phyloP scores from a whole-genome alignment of 2,329 filamentous ascomycete genomes.

The Waltergamsia citrina region DNA sequence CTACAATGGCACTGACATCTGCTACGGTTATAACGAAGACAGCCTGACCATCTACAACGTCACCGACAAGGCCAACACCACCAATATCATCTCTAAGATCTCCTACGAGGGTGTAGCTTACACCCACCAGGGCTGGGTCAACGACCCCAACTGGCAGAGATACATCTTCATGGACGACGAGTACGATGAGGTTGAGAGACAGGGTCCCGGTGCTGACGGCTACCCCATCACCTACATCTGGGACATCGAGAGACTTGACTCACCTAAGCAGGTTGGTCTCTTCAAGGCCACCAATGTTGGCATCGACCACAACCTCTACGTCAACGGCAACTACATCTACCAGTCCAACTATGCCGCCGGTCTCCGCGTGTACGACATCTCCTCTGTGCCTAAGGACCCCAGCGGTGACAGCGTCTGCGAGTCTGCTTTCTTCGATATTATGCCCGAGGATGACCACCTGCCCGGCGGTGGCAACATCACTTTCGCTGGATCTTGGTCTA shows the following conservation, averaged over 20 bases:
- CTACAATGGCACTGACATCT: slow-evolving; percentile 36
- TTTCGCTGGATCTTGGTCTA: slow-evolving; percentile 34
- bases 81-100: slow-evolving; percentile 1
- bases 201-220: slow-evolving; percentile 23
- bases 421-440: slow-evolving; percentile 34
- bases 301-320: slow-evolving; percentile 38
- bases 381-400: slow-evolving; percentile 20
- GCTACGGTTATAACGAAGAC: slow-evolving; percentile 43
- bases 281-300: slow-evolving; percentile 26
- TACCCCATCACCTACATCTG: slow-evolving; percentile 36
- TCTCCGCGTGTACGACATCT: slow-evolving; percentile 25
- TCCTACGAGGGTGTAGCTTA: slow-evolving; percentile 11
- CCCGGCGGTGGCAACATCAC: slow-evolving; percentile 23
- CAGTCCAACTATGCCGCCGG: slow-evolving; percentile 38
- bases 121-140: too few relatives aligned
- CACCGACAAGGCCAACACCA: slow-evolving; percentile 41
- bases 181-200: slow-evolving; percentile 33
- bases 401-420: slow-evolving; percentile 27
- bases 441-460: slow-evolving; percentile 41
- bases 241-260: slow-evolving; percentile 28
- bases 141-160: slow-evolving; percentile 42
- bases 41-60: slow-evolving; percentile 40
- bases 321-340: slow-evolving; percentile 29
- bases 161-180: slow-evolving; percentile 37
- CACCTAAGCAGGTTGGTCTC: slow-evolving; percentile 25